Conservation (phyloP, 2,329 filamentous ascomycete species). For the Cercospora sojina region DNA sequence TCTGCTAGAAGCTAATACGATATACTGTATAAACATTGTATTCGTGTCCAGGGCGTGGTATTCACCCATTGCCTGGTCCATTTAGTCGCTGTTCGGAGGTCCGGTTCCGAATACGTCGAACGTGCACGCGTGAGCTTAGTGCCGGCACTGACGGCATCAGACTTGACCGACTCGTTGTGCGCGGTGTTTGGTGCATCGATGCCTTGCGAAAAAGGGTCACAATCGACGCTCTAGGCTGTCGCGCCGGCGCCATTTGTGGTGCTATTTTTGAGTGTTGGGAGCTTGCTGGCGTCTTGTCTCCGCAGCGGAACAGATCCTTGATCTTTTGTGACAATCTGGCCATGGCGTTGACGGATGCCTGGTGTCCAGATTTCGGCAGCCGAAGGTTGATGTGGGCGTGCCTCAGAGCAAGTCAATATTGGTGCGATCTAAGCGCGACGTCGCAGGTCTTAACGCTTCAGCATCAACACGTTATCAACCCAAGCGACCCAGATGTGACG, state of each 20-base stretch:
- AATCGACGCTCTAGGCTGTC: not conserved
- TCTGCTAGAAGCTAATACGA: not conserved
- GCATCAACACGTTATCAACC: not conserved
- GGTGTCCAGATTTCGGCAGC: not conserved
- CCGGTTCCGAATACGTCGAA: not conserved
- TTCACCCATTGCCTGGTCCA: not conserved
- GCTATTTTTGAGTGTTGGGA: not conserved
- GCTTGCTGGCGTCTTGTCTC: not conserved
- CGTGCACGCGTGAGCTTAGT: not conserved
- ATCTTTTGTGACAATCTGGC: not conserved
- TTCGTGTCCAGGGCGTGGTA: not conserved
- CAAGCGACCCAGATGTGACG: not conserved
- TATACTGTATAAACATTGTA: not conserved
- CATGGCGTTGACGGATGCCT: not conserved
- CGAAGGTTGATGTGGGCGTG: not conserved
- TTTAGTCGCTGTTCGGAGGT: not conserved
- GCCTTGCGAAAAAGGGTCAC: not conserved
- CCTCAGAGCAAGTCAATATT: not conserved
- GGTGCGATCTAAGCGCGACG: not conserved
- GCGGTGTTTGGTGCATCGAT: not conserved
- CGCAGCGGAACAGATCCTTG: not conserved
- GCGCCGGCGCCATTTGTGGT: not conserved
- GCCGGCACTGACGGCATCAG: not conserved
- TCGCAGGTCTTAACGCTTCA: not conserved
- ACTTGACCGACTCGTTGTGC: not conserved